Evolutionary conservation across 2,329 filamentous ascomycete species (phyloP).

Genomic region (Penicillium sp.): DNA sequence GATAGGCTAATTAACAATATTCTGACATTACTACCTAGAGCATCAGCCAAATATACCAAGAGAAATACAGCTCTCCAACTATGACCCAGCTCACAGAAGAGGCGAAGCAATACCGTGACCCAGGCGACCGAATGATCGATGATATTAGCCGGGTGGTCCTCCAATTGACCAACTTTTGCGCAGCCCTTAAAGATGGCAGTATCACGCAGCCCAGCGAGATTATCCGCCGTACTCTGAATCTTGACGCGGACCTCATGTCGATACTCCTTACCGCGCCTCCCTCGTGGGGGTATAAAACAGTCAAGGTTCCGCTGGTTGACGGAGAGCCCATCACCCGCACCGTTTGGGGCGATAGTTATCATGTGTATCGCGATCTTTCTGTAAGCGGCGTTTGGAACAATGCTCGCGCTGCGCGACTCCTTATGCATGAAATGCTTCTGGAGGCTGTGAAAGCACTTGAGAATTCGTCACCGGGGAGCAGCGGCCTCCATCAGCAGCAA

Average conservation of each 20-base stretch:
- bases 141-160: background rate
- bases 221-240: conserved; percentile 2
- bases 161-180: conserved; percentile 4
- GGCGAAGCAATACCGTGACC: background rate
- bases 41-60: conserved; percentile 5
- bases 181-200: background rate
- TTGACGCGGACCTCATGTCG: conserved; percentile 10
- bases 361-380: conserved; percentile 8
- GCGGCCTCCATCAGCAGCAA: background rate
- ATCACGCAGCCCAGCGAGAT: conserved; percentile 3
- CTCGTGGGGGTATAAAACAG: conserved; percentile 5
- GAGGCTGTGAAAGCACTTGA: background rate
- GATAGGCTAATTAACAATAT: background rate
- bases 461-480: background rate
- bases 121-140: conserved; percentile 4
- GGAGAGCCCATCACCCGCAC: background rate
- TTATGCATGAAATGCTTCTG: conserved; percentile 14
- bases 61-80: conserved; percentile 1
- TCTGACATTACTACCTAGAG: background rate
- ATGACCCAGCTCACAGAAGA: background rate
- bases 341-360: conserved; percentile 12
- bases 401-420: conserved; percentile 7
- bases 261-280: conserved; percentile 4
- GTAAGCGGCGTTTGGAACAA: conserved; percentile 14
- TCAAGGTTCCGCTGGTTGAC: conserved; percentile 2